A percentile compares a stretch with the other conserved stretches of the same genome.
phyloP scores from a whole-genome alignment of 1,284 basidiomycete species.

The Tilletia indica region DNA sequence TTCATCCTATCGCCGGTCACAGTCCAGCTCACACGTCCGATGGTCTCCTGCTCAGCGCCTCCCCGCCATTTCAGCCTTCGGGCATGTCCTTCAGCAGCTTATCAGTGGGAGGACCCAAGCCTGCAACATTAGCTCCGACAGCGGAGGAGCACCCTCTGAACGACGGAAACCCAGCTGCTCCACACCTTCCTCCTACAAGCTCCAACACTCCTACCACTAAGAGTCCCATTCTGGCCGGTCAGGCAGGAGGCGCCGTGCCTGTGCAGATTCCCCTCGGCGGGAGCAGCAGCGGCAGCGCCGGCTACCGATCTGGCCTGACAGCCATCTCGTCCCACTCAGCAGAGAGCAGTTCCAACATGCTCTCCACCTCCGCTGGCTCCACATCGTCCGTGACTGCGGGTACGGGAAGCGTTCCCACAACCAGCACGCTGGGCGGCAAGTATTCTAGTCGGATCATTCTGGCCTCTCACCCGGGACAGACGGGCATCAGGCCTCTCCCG shows the following conservation, averaged over 20 bases:
- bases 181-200: background rate
- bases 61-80: background rate
- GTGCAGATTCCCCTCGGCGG: background rate
- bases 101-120: background rate
- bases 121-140: background rate
- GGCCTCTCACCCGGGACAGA: conserved; percentile 48
- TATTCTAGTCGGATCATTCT: conserved; percentile 43
- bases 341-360: background rate
- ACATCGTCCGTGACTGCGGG: background rate
- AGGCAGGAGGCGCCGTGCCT: conserved; percentile 1
- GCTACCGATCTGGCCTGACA: background rate
- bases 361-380: conserved; percentile 13
- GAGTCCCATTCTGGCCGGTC: conserved; percentile 8
- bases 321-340: background rate
- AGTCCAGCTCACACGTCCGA: background rate
- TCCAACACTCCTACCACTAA: background rate
- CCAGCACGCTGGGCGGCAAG: conserved; percentile 18
- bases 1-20: background rate
- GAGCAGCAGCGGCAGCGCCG: background rate
- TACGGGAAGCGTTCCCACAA: background rate
- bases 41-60: background rate
- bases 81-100: background rate
- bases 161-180: conserved; percentile 9
- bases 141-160: conserved; percentile 3
- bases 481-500: conserved; percentile 64